These are phyloP conservation scores for Monilinia aucupariae DNA, from an alignment of 2,329 filamentous ascomycete species.

Conservation along the genomic window DNA sequence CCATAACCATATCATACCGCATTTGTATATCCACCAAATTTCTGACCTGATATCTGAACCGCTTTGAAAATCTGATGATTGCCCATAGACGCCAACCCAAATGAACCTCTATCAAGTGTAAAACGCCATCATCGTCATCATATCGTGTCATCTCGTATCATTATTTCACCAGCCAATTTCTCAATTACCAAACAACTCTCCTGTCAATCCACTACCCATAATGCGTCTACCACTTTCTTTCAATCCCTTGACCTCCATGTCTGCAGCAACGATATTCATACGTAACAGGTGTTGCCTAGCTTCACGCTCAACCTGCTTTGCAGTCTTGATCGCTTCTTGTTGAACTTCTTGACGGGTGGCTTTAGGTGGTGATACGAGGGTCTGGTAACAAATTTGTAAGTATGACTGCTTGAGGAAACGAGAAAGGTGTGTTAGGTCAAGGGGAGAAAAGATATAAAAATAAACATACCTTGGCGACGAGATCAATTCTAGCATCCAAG, in stretches of 20 bases:
- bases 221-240: constrained; percentile 14
- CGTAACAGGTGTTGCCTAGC: constrained; percentile 71
- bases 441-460: background rate
- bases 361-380: constrained; percentile 66
- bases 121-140: constrained; percentile 3
- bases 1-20: background rate
- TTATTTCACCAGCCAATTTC: background rate
- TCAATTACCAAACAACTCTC: constrained; percentile 10
- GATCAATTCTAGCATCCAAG: constrained; percentile 76
- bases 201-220: background rate
- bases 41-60: background rate
- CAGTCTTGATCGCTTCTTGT: constrained; percentile 58
- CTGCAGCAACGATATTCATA: constrained; percentile 69
- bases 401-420: background rate
- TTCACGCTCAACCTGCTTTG: constrained; percentile 67
- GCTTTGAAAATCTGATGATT: background rate
- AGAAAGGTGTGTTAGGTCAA: background rate
- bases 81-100: constrained; percentile 8
- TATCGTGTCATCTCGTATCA: background rate
- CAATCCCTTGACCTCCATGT: constrained; percentile 56
- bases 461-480: constrained; percentile 62
- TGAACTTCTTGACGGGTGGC: constrained; percentile 68
- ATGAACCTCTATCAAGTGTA: background rate
- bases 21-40: background rate
- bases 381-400: constrained; percentile 38